These are phyloP conservation scores for Penicillium coprophilum DNA, from an alignment of 495 filamentous ascomycete species.

Conservation along the genomic window DNA sequence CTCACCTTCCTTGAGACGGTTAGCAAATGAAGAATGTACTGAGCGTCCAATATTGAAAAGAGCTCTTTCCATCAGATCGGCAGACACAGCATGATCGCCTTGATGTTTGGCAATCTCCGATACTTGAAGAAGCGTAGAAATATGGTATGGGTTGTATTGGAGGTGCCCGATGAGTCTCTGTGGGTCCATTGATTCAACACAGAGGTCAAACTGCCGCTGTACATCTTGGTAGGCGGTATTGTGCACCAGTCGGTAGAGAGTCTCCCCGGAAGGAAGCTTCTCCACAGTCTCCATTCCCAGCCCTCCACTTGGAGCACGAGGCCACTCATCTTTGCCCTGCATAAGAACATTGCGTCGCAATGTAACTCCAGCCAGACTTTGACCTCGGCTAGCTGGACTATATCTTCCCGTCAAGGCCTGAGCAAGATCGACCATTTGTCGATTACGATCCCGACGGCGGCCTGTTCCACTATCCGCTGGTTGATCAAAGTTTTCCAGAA, in stretches of 20 bases:
- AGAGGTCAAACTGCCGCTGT: constrained; percentile 72
- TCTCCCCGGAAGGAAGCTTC: constrained; percentile 50
- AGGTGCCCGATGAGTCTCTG: constrained; percentile 65
- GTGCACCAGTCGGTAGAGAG: constrained; percentile 70
- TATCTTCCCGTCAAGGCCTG: constrained; percentile 65
- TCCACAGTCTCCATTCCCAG: constrained; percentile 76
- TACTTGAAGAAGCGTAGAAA: constrained; percentile 89
- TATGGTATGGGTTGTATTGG: constrained; percentile 80
- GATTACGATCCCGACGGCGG: constrained; percentile 53
- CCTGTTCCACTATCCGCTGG: constrained; percentile 53
- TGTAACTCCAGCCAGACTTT: constrained; percentile 66
- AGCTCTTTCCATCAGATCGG: constrained; percentile 87
- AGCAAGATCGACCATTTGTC: constrained; percentile 64
- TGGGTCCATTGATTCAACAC: constrained; percentile 80
- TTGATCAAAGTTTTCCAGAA: constrained; percentile 61
- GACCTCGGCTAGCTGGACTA: constrained; percentile 54
- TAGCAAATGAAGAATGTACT: constrained; percentile 73
- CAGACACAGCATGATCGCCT: constrained; percentile 76
- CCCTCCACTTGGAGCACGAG: constrained; percentile 72
- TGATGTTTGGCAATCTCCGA: constrained; percentile 90
- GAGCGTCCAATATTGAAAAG: constrained; percentile 91
- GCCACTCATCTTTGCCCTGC: constrained; percentile 90
- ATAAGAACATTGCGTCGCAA: constrained; percentile 79
- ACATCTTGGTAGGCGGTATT: constrained; percentile 71
- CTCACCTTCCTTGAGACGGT: constrained; percentile 71